Conservation (phyloP, 805 yeast species). For the Wickerhamiella kazuoi region DNA sequence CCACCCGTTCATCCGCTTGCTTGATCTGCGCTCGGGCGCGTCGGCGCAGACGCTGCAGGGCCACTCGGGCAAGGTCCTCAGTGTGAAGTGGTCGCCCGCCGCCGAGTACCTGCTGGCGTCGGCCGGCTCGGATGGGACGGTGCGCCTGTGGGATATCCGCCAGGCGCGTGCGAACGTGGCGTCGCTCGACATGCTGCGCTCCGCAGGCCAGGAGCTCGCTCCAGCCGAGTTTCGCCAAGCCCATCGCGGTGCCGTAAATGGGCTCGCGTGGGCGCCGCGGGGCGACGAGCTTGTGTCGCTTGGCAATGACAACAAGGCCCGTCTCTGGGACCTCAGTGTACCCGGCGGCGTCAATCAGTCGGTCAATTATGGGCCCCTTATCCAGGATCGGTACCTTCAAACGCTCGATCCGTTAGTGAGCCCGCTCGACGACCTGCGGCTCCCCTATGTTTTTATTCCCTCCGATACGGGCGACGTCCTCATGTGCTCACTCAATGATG, state of each 20-base stretch:
- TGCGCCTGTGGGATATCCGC: conserved; percentile 74
- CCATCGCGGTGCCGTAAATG: conserved; percentile 65
- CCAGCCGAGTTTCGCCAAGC: conserved; percentile 31
- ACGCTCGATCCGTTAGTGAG: conserved; percentile 38
- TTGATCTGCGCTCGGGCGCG: conserved; percentile 59
- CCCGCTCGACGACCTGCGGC: conserved; percentile 33
- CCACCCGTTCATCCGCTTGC: conserved; percentile 45
- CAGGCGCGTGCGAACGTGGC: conserved; percentile 45
- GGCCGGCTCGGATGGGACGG: conserved; percentile 69
- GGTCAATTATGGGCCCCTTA: conserved; percentile 60
- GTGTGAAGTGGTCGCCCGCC: conserved; percentile 62
- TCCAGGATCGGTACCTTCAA: conserved; percentile 46
- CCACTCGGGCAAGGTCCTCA: conserved; percentile 36
- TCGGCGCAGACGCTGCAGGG: conserved; percentile 56
- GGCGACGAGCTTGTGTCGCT: conserved; percentile 49
- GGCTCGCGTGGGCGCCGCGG: conserved; percentile 50
- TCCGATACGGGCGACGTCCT: conserved; percentile 60
- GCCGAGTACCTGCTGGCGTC: conserved; percentile 45
- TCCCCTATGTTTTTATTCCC: conserved; percentile 48
- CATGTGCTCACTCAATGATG: conserved; percentile 40
- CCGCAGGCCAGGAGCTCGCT: conserved; percentile 14
- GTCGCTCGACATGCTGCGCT: conserved; percentile 39
- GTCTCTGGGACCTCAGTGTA: conserved; percentile 57
- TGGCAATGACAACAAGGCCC: conserved; percentile 65
- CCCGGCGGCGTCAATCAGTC: conserved; percentile 38